These are phyloP conservation scores for Linum trigynum DNA, from an alignment of 345 rosid species.

Conservation along the genomic window DNA sequence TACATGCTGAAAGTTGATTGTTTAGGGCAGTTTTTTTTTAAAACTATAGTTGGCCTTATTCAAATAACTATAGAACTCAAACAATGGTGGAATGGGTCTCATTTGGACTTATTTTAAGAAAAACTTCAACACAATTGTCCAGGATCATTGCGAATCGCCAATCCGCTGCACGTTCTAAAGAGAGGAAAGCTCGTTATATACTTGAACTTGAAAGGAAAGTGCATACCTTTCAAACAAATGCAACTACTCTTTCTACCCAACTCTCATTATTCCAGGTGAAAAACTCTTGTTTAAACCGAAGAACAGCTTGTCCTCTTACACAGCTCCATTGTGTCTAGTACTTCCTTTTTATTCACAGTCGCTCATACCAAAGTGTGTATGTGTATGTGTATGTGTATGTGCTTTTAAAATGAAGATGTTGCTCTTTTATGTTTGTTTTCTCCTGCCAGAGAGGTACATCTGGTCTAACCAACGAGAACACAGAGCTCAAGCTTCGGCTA, in stretches of 20 bases:
- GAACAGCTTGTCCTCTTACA: not conserved
- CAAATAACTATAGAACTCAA: not conserved
- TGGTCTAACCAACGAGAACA: constrained; percentile 5
- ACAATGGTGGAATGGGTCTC: not conserved
- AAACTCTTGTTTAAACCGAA: not conserved
- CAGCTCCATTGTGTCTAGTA: not conserved
- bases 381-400: no score
- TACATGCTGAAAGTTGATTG: not conserved
- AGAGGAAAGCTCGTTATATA: constrained; percentile 66
- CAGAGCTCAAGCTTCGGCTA: constrained; percentile 7
- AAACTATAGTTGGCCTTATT: not conserved
- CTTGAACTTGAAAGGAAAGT: constrained; percentile 78
- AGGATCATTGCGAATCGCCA: constrained; percentile 86
- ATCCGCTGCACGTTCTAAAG: constrained; percentile 84
- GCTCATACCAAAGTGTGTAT: no score
- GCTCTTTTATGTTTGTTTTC: not conserved
- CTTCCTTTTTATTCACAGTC: not conserved
- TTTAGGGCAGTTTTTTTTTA: not conserved
- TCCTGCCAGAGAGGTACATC: not conserved
- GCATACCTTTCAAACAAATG: constrained; percentile 75
- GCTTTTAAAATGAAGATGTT: not conserved
- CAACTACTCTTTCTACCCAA: constrained; percentile 76
- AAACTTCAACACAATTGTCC: not conserved
- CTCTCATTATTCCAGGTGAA: constrained; percentile 64
- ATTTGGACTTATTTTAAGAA: not conserved